Conservation (phyloP, 208 protist species). For the Trypanosoma cruzi region DNA sequence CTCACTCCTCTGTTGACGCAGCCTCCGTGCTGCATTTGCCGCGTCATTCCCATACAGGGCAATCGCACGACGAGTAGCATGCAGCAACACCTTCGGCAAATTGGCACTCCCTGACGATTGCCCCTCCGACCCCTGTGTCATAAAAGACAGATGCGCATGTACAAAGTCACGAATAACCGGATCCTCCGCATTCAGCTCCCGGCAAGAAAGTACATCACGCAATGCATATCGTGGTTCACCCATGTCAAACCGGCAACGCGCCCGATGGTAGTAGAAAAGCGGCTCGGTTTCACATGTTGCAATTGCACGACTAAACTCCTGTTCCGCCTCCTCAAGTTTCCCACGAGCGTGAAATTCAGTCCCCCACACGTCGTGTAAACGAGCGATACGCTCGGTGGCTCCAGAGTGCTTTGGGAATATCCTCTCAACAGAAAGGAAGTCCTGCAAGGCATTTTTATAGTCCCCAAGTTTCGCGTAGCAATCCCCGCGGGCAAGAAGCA, state of each 20-base stretch:
- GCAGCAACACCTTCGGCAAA: slow-evolving; percentile 14
- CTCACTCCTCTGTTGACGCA: neutral
- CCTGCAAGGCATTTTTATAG: slow-evolving; percentile 71
- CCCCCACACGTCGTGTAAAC: slow-evolving; percentile 86
- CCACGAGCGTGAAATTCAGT: slow-evolving; percentile 58
- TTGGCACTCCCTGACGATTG: neutral
- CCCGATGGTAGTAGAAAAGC: slow-evolving; percentile 86
- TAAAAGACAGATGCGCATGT: slow-evolving; percentile 64
- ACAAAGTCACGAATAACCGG: slow-evolving; percentile 75
- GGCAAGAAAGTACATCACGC: slow-evolving; percentile 86
- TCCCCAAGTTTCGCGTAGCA: slow-evolving; percentile 87
- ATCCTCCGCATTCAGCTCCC: slow-evolving; percentile 64
- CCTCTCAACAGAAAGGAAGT: slow-evolving; percentile 66
- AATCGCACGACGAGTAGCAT: slow-evolving; percentile 1
- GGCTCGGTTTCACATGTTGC: slow-evolving; percentile 62
- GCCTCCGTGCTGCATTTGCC: neutral
- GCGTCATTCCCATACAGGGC: neutral
- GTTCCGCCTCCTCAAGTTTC: slow-evolving; percentile 61
- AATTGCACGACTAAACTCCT: slow-evolving; percentile 88
- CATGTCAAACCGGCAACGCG: slow-evolving; percentile 79
- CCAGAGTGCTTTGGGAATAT: slow-evolving; percentile 57
- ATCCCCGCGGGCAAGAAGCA: slow-evolving; percentile 82
- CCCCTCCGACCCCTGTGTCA: slow-evolving; percentile 8
- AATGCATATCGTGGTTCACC: slow-evolving; percentile 75
- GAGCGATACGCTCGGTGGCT: slow-evolving; percentile 63